phyloP scores from a whole-genome alignment of 192 early-diverging fungal genomes.

The Obelidium mucronatum region DNA sequence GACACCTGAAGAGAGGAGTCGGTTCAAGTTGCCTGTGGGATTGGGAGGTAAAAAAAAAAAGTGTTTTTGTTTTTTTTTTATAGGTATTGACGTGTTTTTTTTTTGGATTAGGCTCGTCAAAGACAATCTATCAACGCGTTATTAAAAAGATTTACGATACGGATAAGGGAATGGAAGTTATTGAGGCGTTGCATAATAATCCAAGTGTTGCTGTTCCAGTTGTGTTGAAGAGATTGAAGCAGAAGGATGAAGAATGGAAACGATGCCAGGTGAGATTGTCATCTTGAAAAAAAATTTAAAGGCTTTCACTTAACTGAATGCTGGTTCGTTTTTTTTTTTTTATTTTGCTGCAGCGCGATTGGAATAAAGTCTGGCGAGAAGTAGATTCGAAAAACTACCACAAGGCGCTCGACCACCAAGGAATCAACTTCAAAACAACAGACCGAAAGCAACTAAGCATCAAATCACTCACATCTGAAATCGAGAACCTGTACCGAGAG shows the following conservation, averaged over 20 bases:
- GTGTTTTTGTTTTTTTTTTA: neutral
- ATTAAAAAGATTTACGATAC: conserved; percentile 95
- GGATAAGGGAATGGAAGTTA: conserved; percentile 85
- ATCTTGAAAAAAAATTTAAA: neutral
- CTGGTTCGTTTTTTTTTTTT: too few relatives aligned
- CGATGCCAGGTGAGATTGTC: conserved; percentile 66
- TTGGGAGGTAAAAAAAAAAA: conserved; percentile 74
- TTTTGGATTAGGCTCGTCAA: conserved; percentile 58
- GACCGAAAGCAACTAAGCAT: conserved; percentile 83
- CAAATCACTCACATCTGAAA: conserved; percentile 84
- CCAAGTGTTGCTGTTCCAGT: conserved; percentile 92
- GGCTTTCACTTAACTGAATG: neutral
- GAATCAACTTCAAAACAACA: conserved; percentile 84
- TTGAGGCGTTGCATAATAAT: conserved; percentile 91
- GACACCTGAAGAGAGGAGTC: conserved; percentile 76
- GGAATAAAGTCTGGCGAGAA: conserved; percentile 97
- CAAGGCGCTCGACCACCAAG: conserved; percentile 94
- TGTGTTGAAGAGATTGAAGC: conserved; percentile 92
- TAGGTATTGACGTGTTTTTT: conserved; percentile 15
- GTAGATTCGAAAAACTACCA: conserved; percentile 93
- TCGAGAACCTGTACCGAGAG: conserved; percentile 85
- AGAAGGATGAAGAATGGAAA: conserved; percentile 99
- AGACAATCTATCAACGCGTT: conserved; percentile 89
- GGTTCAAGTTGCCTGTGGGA: conserved; percentile 76
- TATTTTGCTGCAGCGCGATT: conserved; percentile 94